Evolutionary conservation across 257 asterid species (phyloP), one percentile per base, ranked within the genome.

Genomic region (Solanum neorickii): DNA sequence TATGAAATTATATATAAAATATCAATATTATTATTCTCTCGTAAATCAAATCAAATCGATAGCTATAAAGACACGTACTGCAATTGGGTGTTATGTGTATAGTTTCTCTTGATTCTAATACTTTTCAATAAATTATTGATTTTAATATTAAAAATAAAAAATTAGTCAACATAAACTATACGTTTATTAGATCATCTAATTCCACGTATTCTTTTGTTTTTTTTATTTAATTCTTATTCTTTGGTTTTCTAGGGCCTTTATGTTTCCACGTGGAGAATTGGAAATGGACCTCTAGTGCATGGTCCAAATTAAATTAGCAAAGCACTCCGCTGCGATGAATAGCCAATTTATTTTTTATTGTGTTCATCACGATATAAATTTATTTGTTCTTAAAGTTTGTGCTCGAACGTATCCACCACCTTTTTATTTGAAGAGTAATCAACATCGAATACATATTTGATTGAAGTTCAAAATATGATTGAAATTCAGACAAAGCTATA

Each of bases 1-100:
- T 1, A 35, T 25, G 4, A 25, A 15, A 65, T 65, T 1, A 65
- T 0, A 66, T 0, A 0, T 2, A 0, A 66, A n/a, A 12, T 66
- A 1, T 68, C 7, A 2, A 0, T 52, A 2, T 66, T 27, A 27
- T 66, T 27, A 1, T 25, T 27, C 27, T 27, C 4, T 66, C 25
- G 3, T 65, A 4, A 15, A 62, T 62, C 3, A 62, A 62, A 20
- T 20, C 12, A 7, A 56, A 56, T 56, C 65, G 20, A 56, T 56
- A 52, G 7, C 16, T 5, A 47, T 14, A 47, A 49, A 49, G 21
- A 49, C 21, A 49, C 8, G 2, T 5, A 49, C 1, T 14, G 21
- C 21, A 49, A 49, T 15, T 49, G 8, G 65, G 25, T 56, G 65
- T 18, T 12, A 15, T 56, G 20, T 18, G 31, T 23, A 35, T 10